Evolutionary conservation across 805 yeast species (phyloP), one percentile per base, ranked within the genome.

Genomic region (Yarrowia sp.): DNA sequence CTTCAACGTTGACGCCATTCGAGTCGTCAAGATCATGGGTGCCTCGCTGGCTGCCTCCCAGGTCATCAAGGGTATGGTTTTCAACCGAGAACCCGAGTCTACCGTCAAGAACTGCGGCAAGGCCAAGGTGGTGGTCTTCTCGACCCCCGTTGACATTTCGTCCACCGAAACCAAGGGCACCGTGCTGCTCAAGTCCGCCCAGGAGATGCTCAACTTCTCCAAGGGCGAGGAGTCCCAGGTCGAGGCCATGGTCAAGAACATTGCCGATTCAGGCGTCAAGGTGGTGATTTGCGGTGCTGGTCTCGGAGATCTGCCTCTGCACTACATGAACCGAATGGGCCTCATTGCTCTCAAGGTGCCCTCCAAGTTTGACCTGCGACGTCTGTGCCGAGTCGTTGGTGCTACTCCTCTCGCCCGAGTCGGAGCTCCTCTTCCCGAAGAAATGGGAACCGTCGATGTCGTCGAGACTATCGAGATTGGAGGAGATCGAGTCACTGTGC

Each of bases 141-240:
- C 97, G 9, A 89, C 97, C 78, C 98, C 98, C 34, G 86, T 95
- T 67, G 99, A 95, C 79, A 91, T 91, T 70, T 89, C 97, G 14
- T 89, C 92, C 70, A 93, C 99, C n/a, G 99, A 95, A 81, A 94
- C 98, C 24, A 94, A 94, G 80, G 98, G 99, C 63, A 95, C 99
- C 15, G 99, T 95, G 60, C 82, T 95, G 74, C 84, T 95, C 72
- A 97, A 95, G 80, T 93, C 92, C 75, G 99, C 99, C 13, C 85
- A 94, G 78, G 98, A 95, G 79, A 93, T 95, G 98, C 83, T 94
- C 71, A 96, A 92, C 75, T 95, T 95, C 81, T 86, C 96, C 72
- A 91, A 89, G 82, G 98, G 98, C 74, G 99, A 95, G 80, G 99
- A 95, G 79, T 88, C 87, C 66, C 98, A 92, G 77, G 85, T 95